Percentiles rank a stretch among this genome's conserved stretches.
phyloP scores from a whole-genome alignment of 768 basidiomycete genomes.

The Podaxis sp. region DNA sequence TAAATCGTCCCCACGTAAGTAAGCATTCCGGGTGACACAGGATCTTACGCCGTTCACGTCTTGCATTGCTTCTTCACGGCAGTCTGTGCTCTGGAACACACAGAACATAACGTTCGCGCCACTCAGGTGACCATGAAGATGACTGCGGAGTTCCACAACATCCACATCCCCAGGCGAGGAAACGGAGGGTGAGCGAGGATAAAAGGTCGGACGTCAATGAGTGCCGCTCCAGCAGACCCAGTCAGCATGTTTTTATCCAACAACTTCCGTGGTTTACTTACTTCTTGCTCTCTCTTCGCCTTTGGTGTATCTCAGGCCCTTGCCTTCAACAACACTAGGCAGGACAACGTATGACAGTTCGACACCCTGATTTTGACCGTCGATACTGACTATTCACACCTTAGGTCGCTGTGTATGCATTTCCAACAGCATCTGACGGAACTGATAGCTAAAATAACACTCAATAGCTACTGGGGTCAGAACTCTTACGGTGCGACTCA shows the following conservation, averaged over 20 bases:
- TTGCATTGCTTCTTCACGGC: background rate
- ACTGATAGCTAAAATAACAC: background rate
- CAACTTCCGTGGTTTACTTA: background rate
- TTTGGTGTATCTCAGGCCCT: background rate
- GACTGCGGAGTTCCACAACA: background rate
- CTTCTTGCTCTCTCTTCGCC: background rate
- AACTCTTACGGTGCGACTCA: conserved; percentile 59
- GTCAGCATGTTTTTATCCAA: background rate
- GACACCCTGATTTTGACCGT: background rate
- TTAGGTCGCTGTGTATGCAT: background rate
- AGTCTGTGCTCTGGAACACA: background rate
- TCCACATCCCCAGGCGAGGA: background rate
- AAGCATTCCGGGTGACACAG: background rate
- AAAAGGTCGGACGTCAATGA: background rate
- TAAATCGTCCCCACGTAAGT: background rate
- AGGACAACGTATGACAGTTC: background rate
- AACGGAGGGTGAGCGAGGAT: background rate
- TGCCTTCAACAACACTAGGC: background rate
- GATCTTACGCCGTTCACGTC: background rate
- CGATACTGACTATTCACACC: background rate
- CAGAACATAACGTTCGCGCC: background rate
- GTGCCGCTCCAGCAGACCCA: background rate
- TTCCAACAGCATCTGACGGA: background rate
- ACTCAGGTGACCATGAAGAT: background rate
- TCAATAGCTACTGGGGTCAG: conserved; percentile 53